Base-by-base conservation (phyloP, 257 asterid genomes). In the Rubia yunnanensis region DNA sequence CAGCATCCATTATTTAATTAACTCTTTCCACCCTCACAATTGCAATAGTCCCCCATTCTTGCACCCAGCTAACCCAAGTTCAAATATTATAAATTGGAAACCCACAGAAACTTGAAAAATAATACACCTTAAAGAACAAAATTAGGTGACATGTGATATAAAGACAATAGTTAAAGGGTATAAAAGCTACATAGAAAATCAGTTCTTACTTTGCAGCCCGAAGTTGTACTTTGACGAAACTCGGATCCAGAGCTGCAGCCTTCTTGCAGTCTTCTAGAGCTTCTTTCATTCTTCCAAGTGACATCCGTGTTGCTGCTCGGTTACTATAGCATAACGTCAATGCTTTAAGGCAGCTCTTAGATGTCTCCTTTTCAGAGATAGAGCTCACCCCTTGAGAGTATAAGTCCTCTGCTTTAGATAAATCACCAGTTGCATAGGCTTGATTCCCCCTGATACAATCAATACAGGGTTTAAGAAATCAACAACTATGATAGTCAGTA, bases 301-400 rank as follows among this genome's bases (percentile, higher is more conserved):
- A 83, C 87, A 94, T 87, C 18, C 88, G 90, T 24, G 97, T 81
- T 31, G 99, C 99, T 30, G 99, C 99, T 56, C 96, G 97, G 77
- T 94, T 94, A 81, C 99, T 94, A 75, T 82, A 86, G 81, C 97
- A 94, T 79, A 94, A 74, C 97, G 85, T 81, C 41, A 87, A 73
- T 78, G 92, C 95, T 79, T 86, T 85, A 23, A 79, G 87, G 77
- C 89, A 80, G 81, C 88, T 84, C 76, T 80, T 79, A 67, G 95
- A 94, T 62, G 86, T 57, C 80, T 88, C 97, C 24, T 46, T 72
- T 77, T 81, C 79, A 58, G 96, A 73, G 59, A 90, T 77, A 76
- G 88, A 82, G 75, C 81, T 81, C 74, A 90, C 73, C 74, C 99
- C 99, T 53, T 78, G 83, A 64, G 96, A 81, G 73, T 94, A 94